phyloP scores from a whole-genome alignment of 2,329 filamentous ascomycete genomes.

The Calonectria leucothoes region DNA sequence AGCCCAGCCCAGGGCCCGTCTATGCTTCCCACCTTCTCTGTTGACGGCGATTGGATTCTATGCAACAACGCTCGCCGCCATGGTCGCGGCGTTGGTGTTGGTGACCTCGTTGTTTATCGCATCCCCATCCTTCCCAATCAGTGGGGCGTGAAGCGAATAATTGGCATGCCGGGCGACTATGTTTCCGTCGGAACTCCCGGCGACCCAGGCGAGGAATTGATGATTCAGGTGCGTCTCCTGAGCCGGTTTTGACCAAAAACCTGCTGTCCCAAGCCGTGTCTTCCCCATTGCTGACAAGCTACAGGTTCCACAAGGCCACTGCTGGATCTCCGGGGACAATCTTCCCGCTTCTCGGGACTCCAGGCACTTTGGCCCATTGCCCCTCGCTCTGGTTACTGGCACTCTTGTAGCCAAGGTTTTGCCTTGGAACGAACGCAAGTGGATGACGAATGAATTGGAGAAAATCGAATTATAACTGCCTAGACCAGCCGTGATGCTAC shows the following conservation, averaged over 20 bases:
- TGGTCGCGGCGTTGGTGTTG: conserved; percentile 76
- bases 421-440: conserved; percentile 62
- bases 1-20: conserved; percentile 77
- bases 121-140: conserved; percentile 75
- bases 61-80: conserved; percentile 75
- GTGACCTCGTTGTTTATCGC: conserved; percentile 84
- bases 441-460: conserved; percentile 60
- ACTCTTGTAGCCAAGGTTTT: conserved; percentile 79
- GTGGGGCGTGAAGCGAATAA: conserved; percentile 81
- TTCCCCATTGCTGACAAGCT: conserved; percentile 15
- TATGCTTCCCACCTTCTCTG: conserved; percentile 88
- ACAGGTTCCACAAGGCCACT: conserved; percentile 92
- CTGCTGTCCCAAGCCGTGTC: no score
- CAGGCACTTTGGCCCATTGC: conserved; percentile 85
- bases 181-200: conserved; percentile 74
- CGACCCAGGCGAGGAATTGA: conserved; percentile 56
- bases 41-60: conserved; percentile 75
- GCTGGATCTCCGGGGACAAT: conserved; percentile 92
- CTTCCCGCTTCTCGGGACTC: conserved; percentile 86
- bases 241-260: background rate
- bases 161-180: conserved; percentile 82
- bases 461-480: conserved; percentile 33
- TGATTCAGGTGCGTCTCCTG: conserved; percentile 70
- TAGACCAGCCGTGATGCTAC: background rate
- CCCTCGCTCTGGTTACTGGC: conserved; percentile 84